Conservation (phyloP, 345 rosid genomes). For the Gossypium anomalum region DNA sequence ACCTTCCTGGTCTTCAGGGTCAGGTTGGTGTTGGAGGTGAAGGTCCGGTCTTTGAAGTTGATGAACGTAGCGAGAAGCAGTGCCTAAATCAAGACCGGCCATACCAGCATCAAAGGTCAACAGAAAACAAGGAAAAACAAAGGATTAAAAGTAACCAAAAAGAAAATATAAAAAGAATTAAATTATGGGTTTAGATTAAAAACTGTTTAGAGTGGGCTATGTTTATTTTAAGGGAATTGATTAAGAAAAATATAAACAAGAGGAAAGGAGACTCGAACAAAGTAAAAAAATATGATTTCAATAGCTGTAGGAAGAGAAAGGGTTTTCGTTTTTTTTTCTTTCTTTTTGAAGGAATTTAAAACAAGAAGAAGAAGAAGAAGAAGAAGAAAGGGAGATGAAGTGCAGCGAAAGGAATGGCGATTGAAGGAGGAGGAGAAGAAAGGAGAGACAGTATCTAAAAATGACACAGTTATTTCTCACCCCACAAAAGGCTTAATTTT, state of each 20-base stretch:
- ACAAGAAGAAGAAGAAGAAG: neutral
- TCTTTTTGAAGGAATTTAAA: neutral
- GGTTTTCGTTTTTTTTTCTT: neutral
- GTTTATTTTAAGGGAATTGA: conserved; percentile 8
- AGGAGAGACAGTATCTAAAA: conserved; percentile 2
- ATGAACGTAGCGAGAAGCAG: conserved; percentile 39
- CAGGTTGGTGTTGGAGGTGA: conserved; percentile 52
- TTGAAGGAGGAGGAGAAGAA: neutral
- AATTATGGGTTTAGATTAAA: conserved; percentile 18
- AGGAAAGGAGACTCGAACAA: conserved; percentile 9
- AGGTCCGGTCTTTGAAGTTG: conserved; percentile 46
- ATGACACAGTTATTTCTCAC: conserved; percentile 14
- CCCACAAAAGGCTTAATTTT: conserved; percentile 25
- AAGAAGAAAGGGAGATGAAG: conserved; percentile 5
- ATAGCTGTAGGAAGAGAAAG: neutral
- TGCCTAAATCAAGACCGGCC: conserved; percentile 44
- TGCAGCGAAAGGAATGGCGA: conserved; percentile 6
- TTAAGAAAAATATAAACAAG: conserved; percentile 17
- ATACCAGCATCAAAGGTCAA: conserved; percentile 31
- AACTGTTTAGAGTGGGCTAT: conserved; percentile 10
- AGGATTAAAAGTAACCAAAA: conserved; percentile 10
- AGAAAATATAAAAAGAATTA: neutral
- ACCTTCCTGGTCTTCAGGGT: conserved; percentile 40
- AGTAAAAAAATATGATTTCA: conserved; percentile 6
- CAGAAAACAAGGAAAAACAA: conserved; percentile 18